Evolutionary conservation across 1,139 yeast genomes (phyloP).

Genomic region (Hyphopichia buzzinii): DNA sequence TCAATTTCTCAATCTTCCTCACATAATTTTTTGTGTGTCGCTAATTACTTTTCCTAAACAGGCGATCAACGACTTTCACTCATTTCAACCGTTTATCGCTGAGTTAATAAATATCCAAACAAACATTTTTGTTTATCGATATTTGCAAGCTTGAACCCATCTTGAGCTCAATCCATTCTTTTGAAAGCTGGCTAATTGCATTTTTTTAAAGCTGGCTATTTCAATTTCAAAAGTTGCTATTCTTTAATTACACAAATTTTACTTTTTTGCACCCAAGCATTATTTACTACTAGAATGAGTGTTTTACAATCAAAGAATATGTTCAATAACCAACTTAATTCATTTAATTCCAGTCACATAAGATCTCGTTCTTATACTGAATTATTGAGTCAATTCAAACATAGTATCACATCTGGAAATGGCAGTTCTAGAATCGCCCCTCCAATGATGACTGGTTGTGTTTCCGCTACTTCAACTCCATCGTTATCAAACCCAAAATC

Average conservation of each 20-base stretch:
- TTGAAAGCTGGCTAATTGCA: no score
- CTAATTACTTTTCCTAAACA: neutral
- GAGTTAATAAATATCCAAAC: no score
- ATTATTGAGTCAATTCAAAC: slow-evolving; percentile 27
- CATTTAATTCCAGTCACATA: slow-evolving; percentile 29
- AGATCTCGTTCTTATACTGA: slow-evolving; percentile 36
- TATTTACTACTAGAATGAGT: slow-evolving; percentile 15
- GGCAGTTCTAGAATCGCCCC: slow-evolving; percentile 8
- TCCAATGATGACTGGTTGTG: slow-evolving; percentile 3
- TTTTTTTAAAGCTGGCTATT: neutral
- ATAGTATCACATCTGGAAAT: slow-evolving; percentile 11
- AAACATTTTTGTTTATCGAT: no score
- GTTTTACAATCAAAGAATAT: slow-evolving; percentile 23
- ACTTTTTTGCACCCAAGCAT: neutral
- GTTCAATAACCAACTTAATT: slow-evolving; percentile 30
- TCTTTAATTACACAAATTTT: neutral
- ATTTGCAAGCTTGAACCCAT: no score
- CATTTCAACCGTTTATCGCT: no score
- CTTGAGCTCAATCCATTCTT: no score
- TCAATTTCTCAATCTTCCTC: neutral
- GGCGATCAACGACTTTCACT: no score
- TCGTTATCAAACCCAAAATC: slow-evolving; percentile 4
- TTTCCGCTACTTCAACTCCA: slow-evolving; percentile 12
- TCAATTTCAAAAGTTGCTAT: no score
- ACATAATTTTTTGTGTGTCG: neutral